Conservation (phyloP, 2,329 filamentous ascomycete species). For the Balansia obtecta region DNA sequence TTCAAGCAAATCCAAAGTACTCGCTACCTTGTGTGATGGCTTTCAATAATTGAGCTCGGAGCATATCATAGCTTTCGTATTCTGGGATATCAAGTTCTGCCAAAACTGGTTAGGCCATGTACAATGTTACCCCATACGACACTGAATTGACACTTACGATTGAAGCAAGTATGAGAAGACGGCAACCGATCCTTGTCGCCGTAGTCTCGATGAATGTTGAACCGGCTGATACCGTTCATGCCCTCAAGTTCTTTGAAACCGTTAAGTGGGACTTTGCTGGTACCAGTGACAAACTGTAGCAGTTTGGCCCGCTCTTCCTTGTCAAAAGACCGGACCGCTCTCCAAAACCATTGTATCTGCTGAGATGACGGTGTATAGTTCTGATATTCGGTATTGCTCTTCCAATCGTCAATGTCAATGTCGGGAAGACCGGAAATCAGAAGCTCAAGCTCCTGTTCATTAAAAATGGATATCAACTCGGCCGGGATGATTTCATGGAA, state of each 20-base stretch:
- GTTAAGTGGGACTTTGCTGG: constrained; percentile 94
- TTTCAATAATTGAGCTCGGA: constrained; percentile 80
- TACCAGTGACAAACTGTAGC: constrained; percentile 95
- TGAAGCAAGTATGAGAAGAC: constrained; percentile 97
- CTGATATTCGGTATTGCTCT: constrained; percentile 96
- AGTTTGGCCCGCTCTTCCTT: constrained; percentile 97
- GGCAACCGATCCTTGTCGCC: constrained; percentile 91
- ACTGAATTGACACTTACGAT: constrained; percentile 56
- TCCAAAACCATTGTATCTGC: constrained; percentile 99
- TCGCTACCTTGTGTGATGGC: constrained; percentile 97
- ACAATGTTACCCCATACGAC: not conserved
- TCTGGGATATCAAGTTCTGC: constrained; percentile 94
- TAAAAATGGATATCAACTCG: constrained; percentile 92
- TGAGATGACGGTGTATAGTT: constrained; percentile 91
- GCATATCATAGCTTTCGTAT: constrained; percentile 88
- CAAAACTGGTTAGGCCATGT: not conserved
- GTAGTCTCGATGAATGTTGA: constrained; percentile 98
- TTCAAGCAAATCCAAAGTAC: constrained; percentile 91
- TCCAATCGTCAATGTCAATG: constrained; percentile 98
- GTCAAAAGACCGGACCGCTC: constrained; percentile 90
- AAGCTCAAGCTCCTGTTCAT: constrained; percentile 92
- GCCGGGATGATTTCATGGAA: constrained; percentile 98
- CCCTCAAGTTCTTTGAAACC: constrained; percentile 98
- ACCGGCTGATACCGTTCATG: constrained; percentile 96
- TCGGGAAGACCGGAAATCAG: constrained; percentile 94